These are phyloP conservation scores for Gnomoniopsis sp. DNA, from an alignment of 2,329 filamentous ascomycete genomes.

Conservation along the genomic window DNA sequence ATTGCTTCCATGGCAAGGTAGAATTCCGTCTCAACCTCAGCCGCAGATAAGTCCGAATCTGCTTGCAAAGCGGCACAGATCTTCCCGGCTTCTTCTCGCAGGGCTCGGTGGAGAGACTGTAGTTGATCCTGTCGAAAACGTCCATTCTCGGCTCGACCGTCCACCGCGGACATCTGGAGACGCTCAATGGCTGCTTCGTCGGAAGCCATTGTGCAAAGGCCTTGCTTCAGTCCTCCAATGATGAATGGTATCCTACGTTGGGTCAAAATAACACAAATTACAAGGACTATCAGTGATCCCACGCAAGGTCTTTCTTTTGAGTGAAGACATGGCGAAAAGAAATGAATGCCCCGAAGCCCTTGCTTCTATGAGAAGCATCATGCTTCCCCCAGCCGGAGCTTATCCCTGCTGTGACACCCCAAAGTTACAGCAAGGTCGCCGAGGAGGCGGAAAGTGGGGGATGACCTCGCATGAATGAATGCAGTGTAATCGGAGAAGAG, in stretches of 20 bases:
- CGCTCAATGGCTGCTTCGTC: slow-evolving; percentile 23
- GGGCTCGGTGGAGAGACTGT: slow-evolving; percentile 29
- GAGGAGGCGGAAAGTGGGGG: background rate
- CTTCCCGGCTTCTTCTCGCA: slow-evolving; percentile 26
- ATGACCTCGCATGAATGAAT: background rate
- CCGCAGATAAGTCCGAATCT: slow-evolving; percentile 26
- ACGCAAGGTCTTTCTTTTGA: background rate
- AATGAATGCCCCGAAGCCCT: background rate
- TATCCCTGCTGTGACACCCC: too few species aligned
- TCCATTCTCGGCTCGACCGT: slow-evolving; percentile 35
- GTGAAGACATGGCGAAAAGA: background rate
- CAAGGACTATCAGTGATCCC: background rate
- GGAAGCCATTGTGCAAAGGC: slow-evolving; percentile 3
- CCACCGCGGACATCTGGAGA: slow-evolving; percentile 31
- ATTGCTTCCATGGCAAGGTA: slow-evolving; percentile 29
- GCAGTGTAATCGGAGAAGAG: too few species aligned
- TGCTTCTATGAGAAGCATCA: background rate
- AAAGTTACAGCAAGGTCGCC: background rate
- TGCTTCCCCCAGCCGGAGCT: too few species aligned
- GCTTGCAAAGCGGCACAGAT: slow-evolving; percentile 29
- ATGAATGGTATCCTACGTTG: background rate
- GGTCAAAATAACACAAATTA: background rate
- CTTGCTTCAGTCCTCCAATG: background rate
- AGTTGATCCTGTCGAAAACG: slow-evolving; percentile 37
- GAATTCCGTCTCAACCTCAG: slow-evolving; percentile 32